Base-by-base conservation (phyloP, 2,329 filamentous ascomycete species). In the Monilinia polystroma region DNA sequence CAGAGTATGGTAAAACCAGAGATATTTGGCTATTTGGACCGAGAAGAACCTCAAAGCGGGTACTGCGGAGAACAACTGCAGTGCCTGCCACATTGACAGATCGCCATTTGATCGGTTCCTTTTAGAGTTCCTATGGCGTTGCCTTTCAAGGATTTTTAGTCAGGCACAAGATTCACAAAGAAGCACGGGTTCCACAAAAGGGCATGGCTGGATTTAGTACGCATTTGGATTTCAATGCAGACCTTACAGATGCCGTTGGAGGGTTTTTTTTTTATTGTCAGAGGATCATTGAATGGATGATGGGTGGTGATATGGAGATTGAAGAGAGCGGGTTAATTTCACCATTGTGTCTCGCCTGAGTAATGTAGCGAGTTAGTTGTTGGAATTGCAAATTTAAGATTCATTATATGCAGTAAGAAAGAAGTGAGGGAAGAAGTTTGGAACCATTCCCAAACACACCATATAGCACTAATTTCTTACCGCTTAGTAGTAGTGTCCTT, bases 61-160 rank as follows among this genome's bases (percentile, higher is more conserved):
- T 60, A 38, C 58, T 60, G 58, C 58, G 58, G 58, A 60, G 58
- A 60, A 60, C 45, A 11, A 38, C 29, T 35, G 29, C 7, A 32
- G 58, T 60, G 29, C 43, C 57, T 47, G 26, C 26, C 29, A 51
- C 45, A 47, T 51, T 57, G 41, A 23, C 32, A 57, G 62, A 64
- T 64, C 62, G 62, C 53, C 62, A 64, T 64, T 57, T 64, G 62
- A 64, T 64, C 62, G 52, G 62, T 57, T 64, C 52, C 14, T 55
- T 18, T 29, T 63, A 59, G 52, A 52, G 49, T 41, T 43, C 35
- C 49, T 64, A 56, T 56, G 52, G 53, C 38, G 20, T 10, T 38
- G 52, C 45, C 20, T 20, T 20, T 47, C 51, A 56, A 52, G 51
- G 51, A 47, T 64, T 64, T 43, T 47, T 64, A 64, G 62, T 64